A percentile compares a stretch with the other conserved stretches of the same genome.
Conservation (phyloP, 1,284 basidiomycete genomes). For the Leccinum proximum region DNA sequence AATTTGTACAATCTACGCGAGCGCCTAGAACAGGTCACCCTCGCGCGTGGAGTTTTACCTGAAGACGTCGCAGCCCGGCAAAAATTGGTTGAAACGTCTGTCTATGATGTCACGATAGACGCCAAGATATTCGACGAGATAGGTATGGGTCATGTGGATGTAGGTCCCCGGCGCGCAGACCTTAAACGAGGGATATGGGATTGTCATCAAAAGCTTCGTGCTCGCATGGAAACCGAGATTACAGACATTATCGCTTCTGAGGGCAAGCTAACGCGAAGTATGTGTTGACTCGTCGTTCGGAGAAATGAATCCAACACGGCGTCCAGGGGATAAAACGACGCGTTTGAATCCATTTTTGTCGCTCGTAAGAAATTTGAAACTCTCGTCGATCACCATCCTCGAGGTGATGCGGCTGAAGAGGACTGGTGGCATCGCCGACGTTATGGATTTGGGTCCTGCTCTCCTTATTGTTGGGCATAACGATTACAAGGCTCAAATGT, state of each 20-base stretch:
- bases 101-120: constrained; percentile 82
- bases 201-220: constrained; percentile 73
- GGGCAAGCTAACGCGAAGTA: constrained; percentile 24
- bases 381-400: constrained; percentile 89
- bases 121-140: constrained; percentile 58
- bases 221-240: constrained; percentile 56
- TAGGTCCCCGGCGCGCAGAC: constrained; percentile 47
- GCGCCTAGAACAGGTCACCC: constrained; percentile 59
- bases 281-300: constrained; percentile 6
- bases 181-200: constrained; percentile 86
- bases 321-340: constrained; percentile 10
- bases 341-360: constrained; percentile 64
- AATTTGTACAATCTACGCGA: constrained; percentile 68
- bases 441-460: constrained; percentile 90
- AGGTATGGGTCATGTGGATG: constrained; percentile 48
- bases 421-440: constrained; percentile 74
- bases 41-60: constrained; percentile 61
- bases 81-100: constrained; percentile 79
- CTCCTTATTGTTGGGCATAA: constrained; percentile 77
- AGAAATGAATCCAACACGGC: background rate
- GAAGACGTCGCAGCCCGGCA: constrained; percentile 75
- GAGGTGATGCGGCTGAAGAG: constrained; percentile 88
- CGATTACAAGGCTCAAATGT: constrained; percentile 86
- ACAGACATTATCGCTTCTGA: constrained; percentile 44
- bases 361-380: constrained; percentile 69